phyloP scores from a whole-genome alignment of 1,139 yeast genomes.

The Sugiyamaella japonica region DNA sequence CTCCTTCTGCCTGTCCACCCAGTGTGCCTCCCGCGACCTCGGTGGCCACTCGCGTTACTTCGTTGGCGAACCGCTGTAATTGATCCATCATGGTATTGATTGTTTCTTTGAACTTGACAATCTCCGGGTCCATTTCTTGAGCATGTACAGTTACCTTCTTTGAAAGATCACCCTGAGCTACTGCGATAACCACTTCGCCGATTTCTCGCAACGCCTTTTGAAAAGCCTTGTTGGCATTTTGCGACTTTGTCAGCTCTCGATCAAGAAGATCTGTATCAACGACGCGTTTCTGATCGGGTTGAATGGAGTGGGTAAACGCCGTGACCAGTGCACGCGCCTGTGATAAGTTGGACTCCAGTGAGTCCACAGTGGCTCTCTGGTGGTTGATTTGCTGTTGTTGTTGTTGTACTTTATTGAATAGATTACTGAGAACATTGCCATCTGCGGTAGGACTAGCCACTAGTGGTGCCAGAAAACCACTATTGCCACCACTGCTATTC shows the following conservation, averaged over 20 bases:
- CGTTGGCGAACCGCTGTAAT: constrained; percentile 75
- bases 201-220: constrained; percentile 75
- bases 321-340: constrained; percentile 42
- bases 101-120: constrained; percentile 73
- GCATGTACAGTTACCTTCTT: constrained; percentile 73
- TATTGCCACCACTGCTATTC: background rate
- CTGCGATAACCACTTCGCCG: constrained; percentile 79
- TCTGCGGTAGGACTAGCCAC: background rate
- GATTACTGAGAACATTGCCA: constrained; percentile 21
- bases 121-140: constrained; percentile 69
- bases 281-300: constrained; percentile 38
- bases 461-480: background rate
- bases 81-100: constrained; percentile 89
- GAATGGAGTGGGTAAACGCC: constrained; percentile 40
- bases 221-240: constrained; percentile 70
- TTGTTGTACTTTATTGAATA: constrained; percentile 40
- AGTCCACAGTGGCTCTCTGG: constrained; percentile 42
- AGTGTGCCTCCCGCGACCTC: constrained; percentile 87
- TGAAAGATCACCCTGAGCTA: constrained; percentile 81
- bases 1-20: constrained; percentile 85
- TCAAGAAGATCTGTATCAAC: constrained; percentile 40
- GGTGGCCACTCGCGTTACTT: constrained; percentile 82
- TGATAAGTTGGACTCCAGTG: constrained; percentile 41
- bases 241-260: constrained; percentile 52
- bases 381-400: constrained; percentile 43